Base-by-base conservation (phyloP, 352 stramenopile species). In the Pythium guiyangense region DNA sequence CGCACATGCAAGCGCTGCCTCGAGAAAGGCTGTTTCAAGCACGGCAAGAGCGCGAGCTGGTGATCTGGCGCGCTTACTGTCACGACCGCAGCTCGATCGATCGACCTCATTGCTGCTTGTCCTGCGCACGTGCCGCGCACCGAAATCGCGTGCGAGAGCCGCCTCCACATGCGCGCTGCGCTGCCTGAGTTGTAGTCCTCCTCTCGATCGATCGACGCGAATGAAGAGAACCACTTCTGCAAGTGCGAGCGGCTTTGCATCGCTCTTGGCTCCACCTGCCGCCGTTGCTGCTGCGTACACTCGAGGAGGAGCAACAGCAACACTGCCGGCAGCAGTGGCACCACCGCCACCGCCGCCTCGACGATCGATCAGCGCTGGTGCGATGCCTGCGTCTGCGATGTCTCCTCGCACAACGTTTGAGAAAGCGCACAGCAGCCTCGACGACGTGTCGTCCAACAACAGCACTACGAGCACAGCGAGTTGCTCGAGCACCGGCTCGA, bases 211-310 rank as follows among this genome's bases (percentile, higher is more conserved):
- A n/a, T n/a, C 50, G 14, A 20, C 40, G 40, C 29, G 49, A 51
- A 64, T 64, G 58, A 64, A 64, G 51, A 49, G 49, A 59, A 15
- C 45, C 20, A 35, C 29, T 4, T 54, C 44, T 6, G 17, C 45
- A 10, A 50, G 26, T 6, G 17, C 45, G 20, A 50, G 26, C 45
- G 45, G 22, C 26, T 56, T 44, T 26, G 35, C 55, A 20, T 64
- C 58, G 44, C 58, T 64, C 22, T 39, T 59, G 18, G 58, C 51
- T 45, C 44, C 58, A n/a, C n/a, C n/a, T n/a, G 6, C 58, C 58
- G 0, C 12, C 58, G 15, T 35, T n/a, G n/a, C n/a, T n/a, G n/a
- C n/a, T n/a, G n/a, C 46, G 44, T 35, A 63, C 31, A 27, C 45
- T 31, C 57, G 43, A 35, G 26, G 29, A 20, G 20, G 29, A 26